phyloP scores from a whole-genome alignment of 768 basidiomycete species.

The Boletus barrowsii region DNA sequence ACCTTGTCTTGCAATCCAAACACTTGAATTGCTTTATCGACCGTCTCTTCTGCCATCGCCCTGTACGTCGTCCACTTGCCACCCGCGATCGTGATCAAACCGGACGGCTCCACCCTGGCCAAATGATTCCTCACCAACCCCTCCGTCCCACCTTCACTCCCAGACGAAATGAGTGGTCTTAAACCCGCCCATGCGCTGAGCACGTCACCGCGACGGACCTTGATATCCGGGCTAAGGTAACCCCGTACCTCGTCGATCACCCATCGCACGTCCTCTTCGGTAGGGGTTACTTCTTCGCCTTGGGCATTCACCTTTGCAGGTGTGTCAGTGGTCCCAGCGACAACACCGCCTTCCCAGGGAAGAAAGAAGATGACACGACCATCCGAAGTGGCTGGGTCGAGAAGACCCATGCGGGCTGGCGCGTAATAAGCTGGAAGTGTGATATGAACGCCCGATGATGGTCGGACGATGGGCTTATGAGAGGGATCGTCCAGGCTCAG shows the following conservation, averaged over 20 bases:
- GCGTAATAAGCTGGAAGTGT: slow-evolving; percentile 97
- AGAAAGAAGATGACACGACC: slow-evolving; percentile 99
- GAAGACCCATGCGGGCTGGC: slow-evolving; percentile 89
- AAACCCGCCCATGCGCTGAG: slow-evolving; percentile 94
- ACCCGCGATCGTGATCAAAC: slow-evolving; percentile 90
- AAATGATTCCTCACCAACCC: slow-evolving; percentile 92
- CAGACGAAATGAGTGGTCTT: slow-evolving; percentile 85
- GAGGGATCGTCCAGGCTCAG: slow-evolving; percentile 74
- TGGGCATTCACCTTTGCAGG: slow-evolving; percentile 60
- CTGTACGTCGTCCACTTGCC: slow-evolving; percentile 99
- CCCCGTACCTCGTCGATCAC: slow-evolving; percentile 88
- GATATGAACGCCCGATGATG: slow-evolving; percentile 93
- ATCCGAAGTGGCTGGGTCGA: slow-evolving; percentile 94
- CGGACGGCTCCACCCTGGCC: slow-evolving; percentile 76
- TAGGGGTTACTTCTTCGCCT: slow-evolving; percentile 66
- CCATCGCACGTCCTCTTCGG: slow-evolving; percentile 96
- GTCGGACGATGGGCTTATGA: slow-evolving; percentile 85
- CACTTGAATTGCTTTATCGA: slow-evolving; percentile 79
- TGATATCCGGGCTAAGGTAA: slow-evolving; percentile 90
- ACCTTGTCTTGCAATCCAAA: slow-evolving; percentile 61
- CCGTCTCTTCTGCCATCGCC: slow-evolving; percentile 93
- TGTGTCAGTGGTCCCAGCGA: slow-evolving; percentile 94
- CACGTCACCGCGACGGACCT: slow-evolving; percentile 91
- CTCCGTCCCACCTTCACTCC: slow-evolving; percentile 70
- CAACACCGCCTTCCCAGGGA: slow-evolving; percentile 97